A percentile compares a stretch with the other conserved stretches of the same genome.
phyloP scores from a whole-genome alignment of 208 protist genomes.

The Leishmania braziliensis region DNA sequence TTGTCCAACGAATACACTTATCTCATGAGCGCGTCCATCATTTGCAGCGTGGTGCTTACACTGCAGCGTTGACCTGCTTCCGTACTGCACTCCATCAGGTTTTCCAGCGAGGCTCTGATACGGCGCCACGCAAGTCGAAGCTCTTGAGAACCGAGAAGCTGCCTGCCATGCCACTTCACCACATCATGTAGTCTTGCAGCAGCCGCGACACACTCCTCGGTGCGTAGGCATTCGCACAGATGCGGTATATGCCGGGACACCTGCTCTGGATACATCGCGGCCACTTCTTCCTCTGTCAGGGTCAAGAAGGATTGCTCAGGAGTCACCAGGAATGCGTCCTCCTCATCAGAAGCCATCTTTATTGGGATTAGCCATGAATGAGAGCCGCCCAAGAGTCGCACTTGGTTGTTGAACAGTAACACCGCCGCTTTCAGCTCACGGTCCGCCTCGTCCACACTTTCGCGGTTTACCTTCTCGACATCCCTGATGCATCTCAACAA shows the following conservation, averaged over 20 bases:
- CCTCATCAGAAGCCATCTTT: neutral
- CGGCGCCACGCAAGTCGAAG: conserved; percentile 21
- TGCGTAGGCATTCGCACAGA: conserved; percentile 9
- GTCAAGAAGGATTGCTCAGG: neutral
- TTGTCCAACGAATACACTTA: neutral
- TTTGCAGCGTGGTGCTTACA: conserved; percentile 1
- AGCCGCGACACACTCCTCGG: conserved; percentile 2
- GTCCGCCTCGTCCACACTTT: conserved; percentile 11
- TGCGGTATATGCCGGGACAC: neutral
- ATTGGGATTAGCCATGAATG: conserved; percentile 1
- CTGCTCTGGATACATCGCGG: conserved; percentile 1
- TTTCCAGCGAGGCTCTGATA: conserved; percentile 16
- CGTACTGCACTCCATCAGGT: conserved; percentile 8
- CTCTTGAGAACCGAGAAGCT: neutral
- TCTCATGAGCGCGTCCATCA: neutral
- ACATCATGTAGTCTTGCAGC: neutral
- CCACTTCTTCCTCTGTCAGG: conserved; percentile 7
- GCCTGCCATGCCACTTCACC: neutral
- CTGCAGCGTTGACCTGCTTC: neutral
- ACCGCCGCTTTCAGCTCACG: conserved; percentile 9
- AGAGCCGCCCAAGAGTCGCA: conserved; percentile 17
- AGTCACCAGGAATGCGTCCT: neutral
- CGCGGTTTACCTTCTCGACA: conserved; percentile 14
- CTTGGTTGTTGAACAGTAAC: conserved; percentile 24
- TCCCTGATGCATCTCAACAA: conserved; percentile 10